phyloP scores from a whole-genome alignment of 2,329 filamentous ascomycete genomes.

The Sordariomycetes sp. region DNA sequence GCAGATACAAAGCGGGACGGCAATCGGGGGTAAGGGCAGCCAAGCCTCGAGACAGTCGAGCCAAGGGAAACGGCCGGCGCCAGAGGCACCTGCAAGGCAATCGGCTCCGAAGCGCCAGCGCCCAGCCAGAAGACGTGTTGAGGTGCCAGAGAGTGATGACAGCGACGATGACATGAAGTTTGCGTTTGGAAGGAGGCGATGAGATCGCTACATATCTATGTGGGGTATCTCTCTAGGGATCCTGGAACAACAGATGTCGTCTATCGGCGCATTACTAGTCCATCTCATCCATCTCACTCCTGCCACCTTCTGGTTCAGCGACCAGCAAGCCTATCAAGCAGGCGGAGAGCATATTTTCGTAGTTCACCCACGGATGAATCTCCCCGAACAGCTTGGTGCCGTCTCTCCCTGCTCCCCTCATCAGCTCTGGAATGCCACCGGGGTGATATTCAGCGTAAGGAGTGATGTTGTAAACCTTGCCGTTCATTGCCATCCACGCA shows the following conservation, averaged over 20 bases:
- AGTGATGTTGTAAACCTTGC: constrained; percentile 88
- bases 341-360: constrained; percentile 57
- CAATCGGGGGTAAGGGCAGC: constrained; percentile 9
- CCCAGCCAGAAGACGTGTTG: constrained; percentile 19
- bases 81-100: constrained; percentile 19
- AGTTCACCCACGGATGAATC: constrained; percentile 65
- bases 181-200: constrained; percentile 42
- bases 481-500: constrained; percentile 84
- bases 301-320: constrained; percentile 37
- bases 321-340: constrained; percentile 57
- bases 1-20: background rate
- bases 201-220: constrained; percentile 10
- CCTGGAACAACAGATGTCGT: background rate
- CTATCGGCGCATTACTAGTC: too few species aligned
- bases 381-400: constrained; percentile 56
- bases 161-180: constrained; percentile 50
- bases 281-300: constrained; percentile 49
- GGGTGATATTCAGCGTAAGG: constrained; percentile 89
- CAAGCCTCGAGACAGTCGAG: constrained; percentile 16
- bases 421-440: constrained; percentile 68
- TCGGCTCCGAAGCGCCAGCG: constrained; percentile 15
- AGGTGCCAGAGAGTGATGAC: constrained; percentile 30
- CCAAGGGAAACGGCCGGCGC: constrained; percentile 22
- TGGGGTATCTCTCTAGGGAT: constrained; percentile 19
- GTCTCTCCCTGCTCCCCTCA: constrained; percentile 53